Percentiles rank a stretch among this genome's conserved stretches.
These are phyloP conservation scores for Balamuthia mandrillaris DNA, from an alignment of 208 protist species.

Conservation along the genomic window DNA sequence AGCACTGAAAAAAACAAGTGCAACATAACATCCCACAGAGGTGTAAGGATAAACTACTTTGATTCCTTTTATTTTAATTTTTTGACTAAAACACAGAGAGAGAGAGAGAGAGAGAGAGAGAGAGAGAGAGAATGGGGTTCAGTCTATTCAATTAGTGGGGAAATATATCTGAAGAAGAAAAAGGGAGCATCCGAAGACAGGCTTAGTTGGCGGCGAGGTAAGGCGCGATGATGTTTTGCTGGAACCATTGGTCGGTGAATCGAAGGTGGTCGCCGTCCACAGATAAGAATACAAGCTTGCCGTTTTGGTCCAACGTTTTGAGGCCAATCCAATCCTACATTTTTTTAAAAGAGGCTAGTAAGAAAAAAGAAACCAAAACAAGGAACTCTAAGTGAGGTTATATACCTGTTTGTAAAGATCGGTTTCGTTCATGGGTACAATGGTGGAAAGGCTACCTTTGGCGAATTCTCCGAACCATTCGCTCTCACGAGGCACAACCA, in stretches of 20 bases:
- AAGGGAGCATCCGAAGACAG: too few species aligned
- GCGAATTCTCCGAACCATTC: constrained; percentile 70
- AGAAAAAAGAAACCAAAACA: background rate
- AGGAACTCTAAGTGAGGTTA: background rate
- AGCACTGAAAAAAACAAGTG: too few species aligned
- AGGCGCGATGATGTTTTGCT: constrained; percentile 43
- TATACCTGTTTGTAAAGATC: constrained; percentile 46
- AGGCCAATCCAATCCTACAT: constrained; percentile 62
- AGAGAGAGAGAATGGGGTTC: too few species aligned
- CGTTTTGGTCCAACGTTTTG: constrained; percentile 29
- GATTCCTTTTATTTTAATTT: too few species aligned
- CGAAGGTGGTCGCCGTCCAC: constrained; percentile 42
- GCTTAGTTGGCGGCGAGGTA: too few species aligned
- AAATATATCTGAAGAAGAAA: too few species aligned
- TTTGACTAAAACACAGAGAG: too few species aligned
- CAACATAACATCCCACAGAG: too few species aligned
- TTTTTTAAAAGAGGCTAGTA: background rate
- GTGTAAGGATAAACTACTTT: too few species aligned
- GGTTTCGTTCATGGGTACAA: constrained; percentile 48
- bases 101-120: too few species aligned
- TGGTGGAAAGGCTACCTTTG: background rate
- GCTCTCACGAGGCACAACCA: constrained; percentile 42
- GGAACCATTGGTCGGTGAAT: constrained; percentile 49
- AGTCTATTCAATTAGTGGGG: too few species aligned
- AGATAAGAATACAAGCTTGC: constrained; percentile 41